A percentile compares a stretch with the other conserved stretches of the same genome.
These are phyloP conservation scores for Prunus dulcis DNA, from an alignment of 306 rosid species.

Conservation along the genomic window DNA sequence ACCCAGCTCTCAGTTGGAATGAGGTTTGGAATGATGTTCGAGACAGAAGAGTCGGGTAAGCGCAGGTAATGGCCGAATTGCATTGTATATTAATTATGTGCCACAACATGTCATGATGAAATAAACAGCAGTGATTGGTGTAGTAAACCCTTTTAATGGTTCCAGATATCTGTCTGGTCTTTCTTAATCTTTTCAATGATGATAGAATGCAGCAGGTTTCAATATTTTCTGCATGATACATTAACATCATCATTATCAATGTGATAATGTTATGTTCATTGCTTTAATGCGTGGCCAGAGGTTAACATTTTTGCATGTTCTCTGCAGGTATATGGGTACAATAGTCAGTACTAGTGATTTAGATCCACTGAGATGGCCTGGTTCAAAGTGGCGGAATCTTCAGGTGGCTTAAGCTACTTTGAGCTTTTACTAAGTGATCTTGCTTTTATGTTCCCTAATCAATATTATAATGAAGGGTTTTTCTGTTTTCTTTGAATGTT, in stretches of 20 bases:
- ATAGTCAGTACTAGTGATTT: constrained; percentile 71
- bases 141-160: background rate
- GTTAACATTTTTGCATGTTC: constrained; percentile 15
- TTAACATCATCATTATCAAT: background rate
- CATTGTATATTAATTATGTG: no score
- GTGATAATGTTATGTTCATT: background rate
- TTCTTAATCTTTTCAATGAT: background rate
- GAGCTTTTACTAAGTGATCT: background rate
- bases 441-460: no score
- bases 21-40: constrained; percentile 99
- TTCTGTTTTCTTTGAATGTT: constrained; percentile 2
- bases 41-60: constrained; percentile 96
- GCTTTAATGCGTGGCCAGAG: background rate
- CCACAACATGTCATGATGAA: constrained; percentile 9
- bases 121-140: background rate
- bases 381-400: constrained; percentile 95
- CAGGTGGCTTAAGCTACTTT: constrained; percentile 48
- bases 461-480: background rate
- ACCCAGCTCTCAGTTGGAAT: constrained; percentile 87
- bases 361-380: constrained; percentile 97
- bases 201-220: background rate
- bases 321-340: constrained; percentile 89
- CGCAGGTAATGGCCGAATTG: constrained; percentile 57
- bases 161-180: background rate
- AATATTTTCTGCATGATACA: background rate